These are phyloP conservation scores for Gilbertella persicaria DNA, from an alignment of 371 early-diverging fungal genomes.

Conservation along the genomic window DNA sequence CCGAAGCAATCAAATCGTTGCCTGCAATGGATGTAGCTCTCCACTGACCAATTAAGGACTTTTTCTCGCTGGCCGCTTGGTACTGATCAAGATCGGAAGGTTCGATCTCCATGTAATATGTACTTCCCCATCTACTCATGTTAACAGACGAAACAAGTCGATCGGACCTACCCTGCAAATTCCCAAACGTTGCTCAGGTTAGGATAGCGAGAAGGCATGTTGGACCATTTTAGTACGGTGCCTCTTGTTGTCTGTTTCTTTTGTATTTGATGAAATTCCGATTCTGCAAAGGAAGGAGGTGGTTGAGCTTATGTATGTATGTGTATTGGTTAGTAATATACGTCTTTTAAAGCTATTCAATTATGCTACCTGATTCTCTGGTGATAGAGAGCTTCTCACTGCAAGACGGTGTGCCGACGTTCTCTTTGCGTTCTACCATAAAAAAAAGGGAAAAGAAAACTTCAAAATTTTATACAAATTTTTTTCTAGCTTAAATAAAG, in stretches of 20 bases:
- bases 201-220: constrained; percentile 39
- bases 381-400: no score
- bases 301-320: no score
- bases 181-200: constrained; percentile 43
- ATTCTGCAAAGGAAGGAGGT: constrained; percentile 51
- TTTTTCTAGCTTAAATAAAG: no score
- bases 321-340: no score
- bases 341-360: no score
- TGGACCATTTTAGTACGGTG: constrained; percentile 34
- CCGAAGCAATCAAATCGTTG: constrained; percentile 54
- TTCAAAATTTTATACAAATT: no score
- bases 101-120: constrained; percentile 46
- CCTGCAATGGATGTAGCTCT: constrained; percentile 59
- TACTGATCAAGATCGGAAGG: constrained; percentile 24
- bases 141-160: neutral
- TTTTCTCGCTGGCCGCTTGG: constrained; percentile 9
- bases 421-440: no score
- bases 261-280: constrained; percentile 43
- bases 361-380: no score
- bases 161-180: constrained; percentile 37
- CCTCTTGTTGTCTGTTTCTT: constrained; percentile 25
- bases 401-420: no score
- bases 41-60: constrained; percentile 39
- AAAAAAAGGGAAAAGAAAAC: no score
- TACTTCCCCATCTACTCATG: constrained; percentile 43